These are phyloP conservation scores for Chrysanthemum makinoi DNA, from an alignment of 129 eudicot species.

Conservation along the genomic window DNA sequence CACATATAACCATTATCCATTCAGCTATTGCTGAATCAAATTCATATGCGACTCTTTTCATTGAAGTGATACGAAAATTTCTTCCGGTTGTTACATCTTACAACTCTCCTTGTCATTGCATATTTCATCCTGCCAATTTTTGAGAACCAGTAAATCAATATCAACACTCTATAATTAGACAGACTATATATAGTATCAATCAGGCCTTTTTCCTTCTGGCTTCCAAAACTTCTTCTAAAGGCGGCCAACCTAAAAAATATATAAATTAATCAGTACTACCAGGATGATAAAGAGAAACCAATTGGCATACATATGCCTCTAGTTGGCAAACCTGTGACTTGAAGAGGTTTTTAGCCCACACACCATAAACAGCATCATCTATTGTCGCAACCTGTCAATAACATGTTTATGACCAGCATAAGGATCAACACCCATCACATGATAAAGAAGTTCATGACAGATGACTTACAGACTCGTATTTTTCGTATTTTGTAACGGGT, in stretches of 20 bases:
- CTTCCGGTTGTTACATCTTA: no score
- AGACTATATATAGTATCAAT: neutral
- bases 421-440: conserved; percentile 6
- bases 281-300: conserved; percentile 11
- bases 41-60: neutral
- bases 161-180: neutral
- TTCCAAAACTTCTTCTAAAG: conserved; percentile 77
- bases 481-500: conserved; percentile 62
- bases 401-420: neutral
- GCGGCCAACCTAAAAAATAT: conserved; percentile 71
- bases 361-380: conserved; percentile 80
- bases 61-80: neutral
- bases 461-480: conserved; percentile 78
- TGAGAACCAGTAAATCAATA: conserved; percentile 7
- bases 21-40: conserved; percentile 1
- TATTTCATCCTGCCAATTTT: conserved; percentile 39
- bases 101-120: conserved; percentile 57
- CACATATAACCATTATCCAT: neutral
- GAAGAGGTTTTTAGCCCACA: conserved; percentile 94
- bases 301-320: neutral
- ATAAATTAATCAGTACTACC: conserved; percentile 13
- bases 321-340: conserved; percentile 49
- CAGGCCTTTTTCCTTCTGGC: conserved; percentile 72
- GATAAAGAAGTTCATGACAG: neutral
- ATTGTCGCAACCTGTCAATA: conserved; percentile 68